These are phyloP conservation scores for Scheffersomyces segobiensis DNA, from an alignment of 1,139 yeast genomes.

Conservation along the genomic window DNA sequence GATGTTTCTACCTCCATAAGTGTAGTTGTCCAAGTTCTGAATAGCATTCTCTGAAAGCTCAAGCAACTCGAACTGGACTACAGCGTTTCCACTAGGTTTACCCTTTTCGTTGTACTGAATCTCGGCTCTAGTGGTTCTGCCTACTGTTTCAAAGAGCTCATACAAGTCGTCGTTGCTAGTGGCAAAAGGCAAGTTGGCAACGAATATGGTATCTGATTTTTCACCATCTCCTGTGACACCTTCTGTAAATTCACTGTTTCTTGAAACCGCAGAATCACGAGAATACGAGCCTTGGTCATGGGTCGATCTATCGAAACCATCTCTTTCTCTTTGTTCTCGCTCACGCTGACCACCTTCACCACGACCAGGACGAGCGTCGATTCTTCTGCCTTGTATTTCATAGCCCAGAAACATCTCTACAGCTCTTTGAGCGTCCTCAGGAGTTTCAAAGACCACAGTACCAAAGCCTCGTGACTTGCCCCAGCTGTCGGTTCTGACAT, in stretches of 20 bases:
- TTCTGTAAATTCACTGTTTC: constrained; percentile 58
- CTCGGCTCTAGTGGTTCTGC: constrained; percentile 76
- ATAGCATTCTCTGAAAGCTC: constrained; percentile 78
- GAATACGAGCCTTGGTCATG: constrained; percentile 3
- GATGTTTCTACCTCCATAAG: constrained; percentile 80
- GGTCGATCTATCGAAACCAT: constrained; percentile 5
- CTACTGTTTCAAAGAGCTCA: constrained; percentile 86
- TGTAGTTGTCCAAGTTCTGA: constrained; percentile 70
- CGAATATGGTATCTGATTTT: constrained; percentile 63
- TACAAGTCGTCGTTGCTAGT: constrained; percentile 82
- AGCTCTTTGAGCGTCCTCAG: constrained; percentile 63
- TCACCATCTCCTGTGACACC: constrained; percentile 69
- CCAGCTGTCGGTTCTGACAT: constrained; percentile 63
- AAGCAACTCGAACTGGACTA: constrained; percentile 70
- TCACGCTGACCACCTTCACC: constrained; percentile 14
- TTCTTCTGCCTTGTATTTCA: constrained; percentile 65
- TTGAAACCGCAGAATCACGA: constrained; percentile 13
- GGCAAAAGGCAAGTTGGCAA: constrained; percentile 82
- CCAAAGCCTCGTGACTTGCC: constrained; percentile 91
- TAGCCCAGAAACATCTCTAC: constrained; percentile 65
- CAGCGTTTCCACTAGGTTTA: constrained; percentile 80
- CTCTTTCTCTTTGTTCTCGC: constrained; percentile 11
- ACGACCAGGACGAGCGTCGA: constrained; percentile 72
- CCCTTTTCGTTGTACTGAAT: constrained; percentile 67
- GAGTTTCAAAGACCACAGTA: constrained; percentile 61